These are phyloP conservation scores for Mycena galericulata DNA, from an alignment of 768 basidiomycete species.

Conservation along the genomic window DNA sequence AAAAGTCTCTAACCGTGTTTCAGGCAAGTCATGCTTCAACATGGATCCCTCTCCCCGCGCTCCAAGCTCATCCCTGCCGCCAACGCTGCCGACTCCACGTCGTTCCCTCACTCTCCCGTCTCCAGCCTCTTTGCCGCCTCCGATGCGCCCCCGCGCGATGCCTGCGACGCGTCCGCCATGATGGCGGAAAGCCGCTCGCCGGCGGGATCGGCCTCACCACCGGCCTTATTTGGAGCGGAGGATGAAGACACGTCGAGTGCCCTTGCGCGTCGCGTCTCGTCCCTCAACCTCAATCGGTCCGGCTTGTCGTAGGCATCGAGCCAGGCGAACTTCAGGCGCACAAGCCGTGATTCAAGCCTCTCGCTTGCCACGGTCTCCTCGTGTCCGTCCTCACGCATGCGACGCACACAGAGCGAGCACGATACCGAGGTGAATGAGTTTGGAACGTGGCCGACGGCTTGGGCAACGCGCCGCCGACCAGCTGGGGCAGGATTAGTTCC, in stretches of 20 bases:
- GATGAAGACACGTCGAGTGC: slow-evolving; percentile 80
- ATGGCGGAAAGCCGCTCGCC: slow-evolving; percentile 66
- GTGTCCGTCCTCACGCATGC: slow-evolving; percentile 15
- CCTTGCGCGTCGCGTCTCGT: slow-evolving; percentile 71
- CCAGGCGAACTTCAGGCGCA: slow-evolving; percentile 1
- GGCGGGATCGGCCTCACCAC: slow-evolving; percentile 80
- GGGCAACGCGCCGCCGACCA: slow-evolving; percentile 29
- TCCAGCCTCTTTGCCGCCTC: slow-evolving; percentile 19
- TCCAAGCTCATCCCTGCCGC: slow-evolving; percentile 67
- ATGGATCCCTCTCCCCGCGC: slow-evolving; percentile 73
- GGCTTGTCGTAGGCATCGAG: slow-evolving; percentile 52
- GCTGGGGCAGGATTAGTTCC: slow-evolving; percentile 71
- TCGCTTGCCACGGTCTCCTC: no score
- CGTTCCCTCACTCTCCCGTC: slow-evolving; percentile 1
- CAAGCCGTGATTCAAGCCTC: slow-evolving; percentile 6
- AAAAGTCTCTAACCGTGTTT: no score
- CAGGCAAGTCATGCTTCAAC: slow-evolving; percentile 76
- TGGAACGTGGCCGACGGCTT: slow-evolving; percentile 14
- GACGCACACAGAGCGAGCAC: slow-evolving; percentile 31
- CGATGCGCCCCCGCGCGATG: slow-evolving; percentile 21
- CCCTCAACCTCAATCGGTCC: slow-evolving; percentile 59
- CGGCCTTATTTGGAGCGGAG: slow-evolving; percentile 81
- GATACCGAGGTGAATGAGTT: slow-evolving; percentile 29
- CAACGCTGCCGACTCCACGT: no score
- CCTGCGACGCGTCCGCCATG: slow-evolving; percentile 69